Evolutionary conservation across 176 grass and related monocot genomes (phyloP), one percentile per base, ranked within the genome.

Genomic region (Bromus sterilis): DNA sequence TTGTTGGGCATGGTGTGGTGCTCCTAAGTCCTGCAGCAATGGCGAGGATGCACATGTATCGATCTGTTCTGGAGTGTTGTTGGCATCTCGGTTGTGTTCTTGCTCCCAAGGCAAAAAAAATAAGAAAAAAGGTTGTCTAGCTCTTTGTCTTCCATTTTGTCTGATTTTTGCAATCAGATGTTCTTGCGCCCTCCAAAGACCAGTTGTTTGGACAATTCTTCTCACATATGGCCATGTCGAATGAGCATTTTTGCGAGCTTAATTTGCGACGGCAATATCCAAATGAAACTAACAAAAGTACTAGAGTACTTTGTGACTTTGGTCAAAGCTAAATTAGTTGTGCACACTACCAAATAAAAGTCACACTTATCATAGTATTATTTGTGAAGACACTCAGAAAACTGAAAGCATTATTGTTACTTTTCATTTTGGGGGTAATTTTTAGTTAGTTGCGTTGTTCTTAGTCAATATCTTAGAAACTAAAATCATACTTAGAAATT

Each of bases 21-120:
- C 72, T 82, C 87, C 82, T 71, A 85, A 85, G 87, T 72, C 87
- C 71, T 82, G 69, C 56, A 72, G 69, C 56, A 72, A 56, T 81
- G 87, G 82, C 72, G 64, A 89, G 82, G 87, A 76, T 89, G 82
- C 31, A 21, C 13, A 51, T 64, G 39, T 36, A 69, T 69, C 66
- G n/a, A 83, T 83, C 39, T 85, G 55, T 25, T 65, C 25, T 74
- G 12, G 64, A 11, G 11, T n/a, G 9, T 4, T 75, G 58, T 75
- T 76, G 21, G 16, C 56, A 25, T 37, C 6, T 30, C 28, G 40
- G 9, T 25, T 77, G 71, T 62, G 26, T 77, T 20, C 70, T 76
- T 62, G 2, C 6, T 63, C 24, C 37, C 21, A 60, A 39, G 40
- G 48, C 57, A 14, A 71, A 58, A 65, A 4, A 21, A 21, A 8